These are phyloP conservation scores for Zea mays DNA, from an alignment of 176 grass and related monocot genomes.

Conservation along the genomic window DNA sequence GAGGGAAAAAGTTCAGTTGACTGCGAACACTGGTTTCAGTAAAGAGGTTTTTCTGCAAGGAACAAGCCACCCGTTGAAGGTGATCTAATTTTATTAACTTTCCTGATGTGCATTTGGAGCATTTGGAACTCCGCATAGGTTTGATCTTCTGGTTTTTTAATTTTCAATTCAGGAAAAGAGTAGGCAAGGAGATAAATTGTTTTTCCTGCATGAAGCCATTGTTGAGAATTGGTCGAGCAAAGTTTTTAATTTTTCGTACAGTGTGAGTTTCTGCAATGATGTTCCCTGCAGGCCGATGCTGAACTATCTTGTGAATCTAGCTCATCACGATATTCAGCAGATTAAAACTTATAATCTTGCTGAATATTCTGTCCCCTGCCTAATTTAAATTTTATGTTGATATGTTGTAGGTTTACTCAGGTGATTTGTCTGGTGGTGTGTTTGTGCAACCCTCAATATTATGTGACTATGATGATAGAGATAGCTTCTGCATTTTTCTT, in stretches of 20 bases:
- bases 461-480: constrained; percentile 71
- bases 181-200: constrained; percentile 73
- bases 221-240: constrained; percentile 87
- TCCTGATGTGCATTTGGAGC: constrained; percentile 17
- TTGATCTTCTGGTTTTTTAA: constrained; percentile 26
- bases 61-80: constrained; percentile 90
- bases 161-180: constrained; percentile 70
- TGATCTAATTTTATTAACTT: constrained; percentile 29
- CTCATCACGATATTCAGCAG: not conserved
- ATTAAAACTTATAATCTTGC: constrained; percentile 15
- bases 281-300: not conserved
- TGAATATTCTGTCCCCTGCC: constrained; percentile 10
- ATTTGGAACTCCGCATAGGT: not conserved
- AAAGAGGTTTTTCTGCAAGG: constrained; percentile 84
- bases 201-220: constrained; percentile 73
- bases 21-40: constrained; percentile 65
- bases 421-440: constrained; percentile 69
- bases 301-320: constrained; percentile 11
- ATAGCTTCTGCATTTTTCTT: constrained; percentile 88
- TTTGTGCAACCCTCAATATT: constrained; percentile 71
- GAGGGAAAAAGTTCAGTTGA: constrained; percentile 88
- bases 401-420: constrained; percentile 67
- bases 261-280: constrained; percentile 59
- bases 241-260: constrained; percentile 83
- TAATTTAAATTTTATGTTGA: constrained; percentile 29